Evolutionary conservation across 139 green algal species (phyloP), one percentile per base, ranked within the genome.

Genomic region (Volvox reticuliferus): DNA sequence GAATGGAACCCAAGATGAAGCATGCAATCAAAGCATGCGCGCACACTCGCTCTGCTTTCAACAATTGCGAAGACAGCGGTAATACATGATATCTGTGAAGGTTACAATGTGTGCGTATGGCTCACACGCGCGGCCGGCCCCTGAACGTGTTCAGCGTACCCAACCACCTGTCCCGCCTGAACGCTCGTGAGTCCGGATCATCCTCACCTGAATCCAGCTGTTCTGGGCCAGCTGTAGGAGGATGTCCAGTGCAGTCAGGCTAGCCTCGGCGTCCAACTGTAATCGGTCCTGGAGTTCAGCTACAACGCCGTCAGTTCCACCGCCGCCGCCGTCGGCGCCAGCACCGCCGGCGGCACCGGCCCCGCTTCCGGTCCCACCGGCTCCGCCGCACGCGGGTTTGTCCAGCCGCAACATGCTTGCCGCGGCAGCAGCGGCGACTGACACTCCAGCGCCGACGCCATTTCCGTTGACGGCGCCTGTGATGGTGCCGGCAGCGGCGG

Each of bases 201-300:
- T 22, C 30, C 12, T 55, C 44, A 89, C 85, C 85, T 71, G 37
- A 28, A 50, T 24, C 85, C 85, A 89, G 44, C 18, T 35, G 37
- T 89, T 89, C 18, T 82, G 28, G 18, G 85, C 85, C 85, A 89
- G 69, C 85, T 82, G 69, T n/a, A 89, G 28, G 28, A 89, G 85
- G 37, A 89, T 28, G 17, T 89, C 85, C 69, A 89, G 37, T 0
- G 37, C 85, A 12, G 69, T 75, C n/a, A 89, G 17, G 16, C 26
- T 33, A 0, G 85, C 85, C 85, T 89, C 85, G n/a, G 85, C 85
- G n/a, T 89, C 85, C 26, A 82, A n/a, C 37, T 67, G 33, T 44
- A 89, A 37, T 28, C 37, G 37, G 14, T 67, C 69, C 44, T 61
- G 85, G 18, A 89, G 85, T 36, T 82, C 85, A 21, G 9, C 85